Evolutionary conservation across 1,139 yeast genomes (phyloP), one percentile per base, ranked within the genome.

Genomic region (Pneumocystis sp.): DNA sequence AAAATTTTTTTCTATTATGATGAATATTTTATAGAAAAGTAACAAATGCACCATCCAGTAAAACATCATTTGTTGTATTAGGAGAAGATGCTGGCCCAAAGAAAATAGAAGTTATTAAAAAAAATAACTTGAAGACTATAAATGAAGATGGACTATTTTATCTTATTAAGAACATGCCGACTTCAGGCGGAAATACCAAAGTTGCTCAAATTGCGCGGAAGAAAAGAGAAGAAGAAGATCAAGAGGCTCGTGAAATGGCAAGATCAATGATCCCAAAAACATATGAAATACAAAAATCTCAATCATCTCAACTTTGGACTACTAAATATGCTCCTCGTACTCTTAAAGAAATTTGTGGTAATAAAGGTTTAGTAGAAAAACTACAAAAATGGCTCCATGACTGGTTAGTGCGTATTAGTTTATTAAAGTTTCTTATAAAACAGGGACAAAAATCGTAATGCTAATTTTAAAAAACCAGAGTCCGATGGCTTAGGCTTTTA

Each of bases 71-170:
- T 62, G 96, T 93, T 5, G 97, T 93, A 1, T 80, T 95, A 40
- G 99, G 99, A 6, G 89, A 83, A 64, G 97, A 93, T 70, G 98
- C 98, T 0, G 99, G 99, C 0, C 97, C 98, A 1, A 85, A 90
- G n/a, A 93, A 93, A 75, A 84, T 93, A 63, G 83, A 84, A 70
- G 89, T 86, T 72, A 93, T 95, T 71, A 85, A 83, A 71, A 82
- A 83, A 65, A 77, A 85, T 69, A 82, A 83, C 12, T 83, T 89
- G 65, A 91, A 91, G 74, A 89, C 95, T 37, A 87, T 93, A 67
- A 85, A 85, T 71, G 96, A 93, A 74, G 87, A 83, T 6, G 98
- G 98, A 0, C 90, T 95, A 71, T 76, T 88, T 62, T 83, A 85
- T 70, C 78, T 93, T 68, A 80, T 93, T 65, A 73, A 79, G 19